Evolutionary conservation across 2,329 filamentous ascomycete genomes (phyloP).

Genomic region (Diaporthe amygdali): DNA sequence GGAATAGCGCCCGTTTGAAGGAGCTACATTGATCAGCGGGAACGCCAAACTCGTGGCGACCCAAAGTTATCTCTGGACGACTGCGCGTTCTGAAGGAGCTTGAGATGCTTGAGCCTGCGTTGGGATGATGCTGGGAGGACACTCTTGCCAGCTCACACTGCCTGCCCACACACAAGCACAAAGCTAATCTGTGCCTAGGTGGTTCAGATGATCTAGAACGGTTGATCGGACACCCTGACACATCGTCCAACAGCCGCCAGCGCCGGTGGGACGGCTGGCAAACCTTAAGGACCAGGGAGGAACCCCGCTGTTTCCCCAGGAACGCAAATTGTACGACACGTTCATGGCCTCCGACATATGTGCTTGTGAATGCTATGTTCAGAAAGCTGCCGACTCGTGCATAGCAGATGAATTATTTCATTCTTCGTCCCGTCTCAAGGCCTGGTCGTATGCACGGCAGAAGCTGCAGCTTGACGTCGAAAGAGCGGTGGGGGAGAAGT

Average conservation of each 20-base stretch:
- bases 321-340: background rate
- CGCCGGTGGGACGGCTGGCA: background rate
- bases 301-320: background rate
- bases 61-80: background rate
- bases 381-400: background rate
- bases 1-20: no score
- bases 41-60: background rate
- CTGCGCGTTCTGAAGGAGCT: background rate
- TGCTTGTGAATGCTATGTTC: background rate
- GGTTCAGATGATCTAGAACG: conserved; percentile 1
- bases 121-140: background rate
- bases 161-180: background rate
- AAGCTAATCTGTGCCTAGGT: background rate
- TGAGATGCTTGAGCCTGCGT: background rate
- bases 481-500: conserved; percentile 21
- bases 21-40: background rate
- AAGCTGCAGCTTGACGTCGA: conserved; percentile 24
- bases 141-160: background rate
- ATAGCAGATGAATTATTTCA: background rate
- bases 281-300: background rate
- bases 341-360: background rate
- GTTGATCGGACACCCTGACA: background rate
- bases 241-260: background rate
- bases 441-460: conserved; percentile 30
- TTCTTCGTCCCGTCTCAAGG: conserved; percentile 32